Conservation (phyloP, 495 filamentous ascomycete species). For the Beverwykella pulmonaria region DNA sequence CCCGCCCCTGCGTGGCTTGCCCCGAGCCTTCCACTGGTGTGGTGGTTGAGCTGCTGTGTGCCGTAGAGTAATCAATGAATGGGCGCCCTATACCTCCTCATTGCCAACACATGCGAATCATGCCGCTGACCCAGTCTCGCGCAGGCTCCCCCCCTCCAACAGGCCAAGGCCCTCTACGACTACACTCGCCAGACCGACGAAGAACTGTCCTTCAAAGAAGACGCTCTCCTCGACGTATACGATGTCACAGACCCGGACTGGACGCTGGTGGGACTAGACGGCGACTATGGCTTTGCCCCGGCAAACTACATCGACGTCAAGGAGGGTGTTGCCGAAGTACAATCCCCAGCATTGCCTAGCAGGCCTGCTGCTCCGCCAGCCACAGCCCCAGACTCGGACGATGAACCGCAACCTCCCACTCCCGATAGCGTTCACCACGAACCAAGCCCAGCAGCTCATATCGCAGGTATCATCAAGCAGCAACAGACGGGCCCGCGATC, state of each 20-base stretch:
- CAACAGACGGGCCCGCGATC: slow-evolving; percentile 48
- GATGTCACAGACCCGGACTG: slow-evolving; percentile 93
- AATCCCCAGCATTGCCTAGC: slow-evolving; percentile 43
- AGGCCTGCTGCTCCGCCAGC: slow-evolving; percentile 38
- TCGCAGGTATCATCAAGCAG: slow-evolving; percentile 67
- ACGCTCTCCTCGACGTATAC: slow-evolving; percentile 79
- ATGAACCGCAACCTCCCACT: slow-evolving; percentile 40
- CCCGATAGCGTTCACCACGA: slow-evolving; percentile 49
- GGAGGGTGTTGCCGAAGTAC: slow-evolving; percentile 38
- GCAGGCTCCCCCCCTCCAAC: slow-evolving; percentile 58
- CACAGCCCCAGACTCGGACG: slow-evolving; percentile 33
- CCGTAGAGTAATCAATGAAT: not conserved
- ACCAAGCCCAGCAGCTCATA: slow-evolving; percentile 66
- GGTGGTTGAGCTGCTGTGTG: not conserved
- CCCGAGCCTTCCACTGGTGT: not conserved
- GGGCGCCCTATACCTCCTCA: not conserved
- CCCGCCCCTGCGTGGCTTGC: not conserved
- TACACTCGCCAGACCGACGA: slow-evolving; percentile 97
- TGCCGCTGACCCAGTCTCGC: slow-evolving; percentile 1
- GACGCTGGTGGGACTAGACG: slow-evolving; percentile 84
- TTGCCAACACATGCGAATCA: not conserved
- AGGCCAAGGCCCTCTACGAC: slow-evolving; percentile 89
- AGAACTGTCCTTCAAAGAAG: slow-evolving; percentile 93
- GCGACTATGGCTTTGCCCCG: slow-evolving; percentile 94
- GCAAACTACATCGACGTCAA: slow-evolving; percentile 89